These are phyloP conservation scores for Fusarium armeniacum DNA, from an alignment of 2,329 filamentous ascomycete genomes.

Conservation along the genomic window DNA sequence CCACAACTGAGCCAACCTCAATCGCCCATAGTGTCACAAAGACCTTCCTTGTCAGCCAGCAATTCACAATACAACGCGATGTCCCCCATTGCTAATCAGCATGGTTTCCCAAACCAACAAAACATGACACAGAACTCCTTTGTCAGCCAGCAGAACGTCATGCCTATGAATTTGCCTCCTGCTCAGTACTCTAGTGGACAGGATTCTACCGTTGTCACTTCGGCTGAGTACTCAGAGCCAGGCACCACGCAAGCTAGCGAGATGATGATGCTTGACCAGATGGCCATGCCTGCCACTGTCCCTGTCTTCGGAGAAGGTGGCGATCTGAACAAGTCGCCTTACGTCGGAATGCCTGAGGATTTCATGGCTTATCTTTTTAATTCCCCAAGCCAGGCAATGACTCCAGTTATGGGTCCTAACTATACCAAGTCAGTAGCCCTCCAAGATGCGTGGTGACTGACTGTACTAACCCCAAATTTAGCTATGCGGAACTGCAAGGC, in stretches of 20 bases:
- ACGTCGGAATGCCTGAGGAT: slow-evolving; percentile 85
- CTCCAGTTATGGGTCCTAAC: slow-evolving; percentile 63
- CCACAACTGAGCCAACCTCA: slow-evolving; percentile 46
- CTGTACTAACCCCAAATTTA: slow-evolving; percentile 52
- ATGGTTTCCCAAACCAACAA: slow-evolving; percentile 64
- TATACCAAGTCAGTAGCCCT: slow-evolving; percentile 61
- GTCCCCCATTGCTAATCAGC: slow-evolving; percentile 66
- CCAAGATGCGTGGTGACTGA: not conserved
- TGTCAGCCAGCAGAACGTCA: slow-evolving; percentile 72
- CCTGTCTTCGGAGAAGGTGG: slow-evolving; percentile 90
- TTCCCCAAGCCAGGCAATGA: slow-evolving; percentile 52
- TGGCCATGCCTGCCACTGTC: slow-evolving; percentile 76
- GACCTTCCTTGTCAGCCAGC: slow-evolving; percentile 63
- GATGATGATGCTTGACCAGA: slow-evolving; percentile 73
- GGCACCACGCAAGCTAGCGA: slow-evolving; percentile 63
- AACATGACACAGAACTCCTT: slow-evolving; percentile 65
- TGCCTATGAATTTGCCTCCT: slow-evolving; percentile 73
- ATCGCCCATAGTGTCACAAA: slow-evolving; percentile 60
- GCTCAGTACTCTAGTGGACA: slow-evolving; percentile 64
- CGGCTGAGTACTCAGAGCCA: slow-evolving; percentile 63
- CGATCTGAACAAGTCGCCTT: slow-evolving; percentile 84
- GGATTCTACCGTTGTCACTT: slow-evolving; percentile 51
- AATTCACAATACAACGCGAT: slow-evolving; percentile 66
- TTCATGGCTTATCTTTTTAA: slow-evolving; percentile 90
- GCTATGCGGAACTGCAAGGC: slow-evolving; percentile 66